Percentiles rank a stretch among this genome's conserved stretches.
Conservation (phyloP, 371 early-diverging fungal species). For the Mortierella sp. region DNA sequence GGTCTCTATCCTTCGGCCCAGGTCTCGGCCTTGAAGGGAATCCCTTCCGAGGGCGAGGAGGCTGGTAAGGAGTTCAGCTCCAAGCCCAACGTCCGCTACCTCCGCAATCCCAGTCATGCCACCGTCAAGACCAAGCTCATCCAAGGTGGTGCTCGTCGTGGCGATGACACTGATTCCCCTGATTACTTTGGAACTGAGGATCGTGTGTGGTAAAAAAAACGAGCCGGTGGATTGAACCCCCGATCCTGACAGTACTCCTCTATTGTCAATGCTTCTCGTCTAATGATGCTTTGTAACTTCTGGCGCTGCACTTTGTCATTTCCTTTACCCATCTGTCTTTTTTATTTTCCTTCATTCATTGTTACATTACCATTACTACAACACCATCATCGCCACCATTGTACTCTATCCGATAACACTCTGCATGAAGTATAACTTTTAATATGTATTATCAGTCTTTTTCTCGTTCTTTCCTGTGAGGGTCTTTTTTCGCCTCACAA, state of each 20-base stretch:
- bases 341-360: conserved; percentile 3
- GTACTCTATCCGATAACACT: neutral
- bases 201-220: conserved; percentile 43
- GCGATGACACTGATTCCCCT: conserved; percentile 36
- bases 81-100: conserved; percentile 47
- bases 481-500: neutral
- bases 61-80: conserved; percentile 24
- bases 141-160: conserved; percentile 35
- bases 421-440: neutral
- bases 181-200: conserved; percentile 51
- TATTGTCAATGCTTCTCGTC: too few relatives aligned
- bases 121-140: conserved; percentile 48
- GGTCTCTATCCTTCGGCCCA: conserved; percentile 28
- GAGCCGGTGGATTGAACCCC: too few relatives aligned
- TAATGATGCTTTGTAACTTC: too few relatives aligned
- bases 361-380: neutral
- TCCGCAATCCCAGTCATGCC: conserved; percentile 45
- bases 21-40: conserved; percentile 35
- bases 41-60: conserved; percentile 42
- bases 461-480: neutral
- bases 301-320: neutral
- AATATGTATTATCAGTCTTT: conserved; percentile 5
- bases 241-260: too few relatives aligned
- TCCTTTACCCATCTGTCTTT: neutral
- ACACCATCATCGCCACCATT: neutral